These are phyloP conservation scores for Phytophthora podocarpi DNA, from an alignment of 352 stramenopile genomes.

Conservation along the genomic window DNA sequence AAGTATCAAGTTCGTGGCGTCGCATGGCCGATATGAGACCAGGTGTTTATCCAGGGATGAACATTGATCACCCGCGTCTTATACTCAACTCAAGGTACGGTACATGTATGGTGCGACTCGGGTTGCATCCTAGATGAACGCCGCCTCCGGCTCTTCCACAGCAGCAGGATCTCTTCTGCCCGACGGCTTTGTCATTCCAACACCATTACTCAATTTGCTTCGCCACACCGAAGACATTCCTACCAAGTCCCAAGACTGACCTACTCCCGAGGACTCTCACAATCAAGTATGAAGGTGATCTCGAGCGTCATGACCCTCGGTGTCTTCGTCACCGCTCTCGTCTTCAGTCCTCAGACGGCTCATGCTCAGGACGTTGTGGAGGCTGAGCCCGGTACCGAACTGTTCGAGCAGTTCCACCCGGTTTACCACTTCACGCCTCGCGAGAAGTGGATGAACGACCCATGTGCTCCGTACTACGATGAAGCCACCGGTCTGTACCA, in stretches of 20 bases:
- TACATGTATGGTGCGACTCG: constrained; percentile 5
- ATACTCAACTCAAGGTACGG: constrained; percentile 12
- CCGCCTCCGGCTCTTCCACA: constrained; percentile 18
- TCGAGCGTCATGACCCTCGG: constrained; percentile 21
- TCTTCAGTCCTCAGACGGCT: constrained; percentile 14
- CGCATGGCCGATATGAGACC: constrained; percentile 11
- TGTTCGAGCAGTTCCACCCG: constrained; percentile 61
- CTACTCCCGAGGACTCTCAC: too few species aligned
- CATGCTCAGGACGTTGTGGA: constrained; percentile 9
- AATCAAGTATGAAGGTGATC: constrained; percentile 29
- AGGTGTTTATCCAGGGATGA: constrained; percentile 18
- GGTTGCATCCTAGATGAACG: constrained; percentile 10
- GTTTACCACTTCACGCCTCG: constrained; percentile 65
- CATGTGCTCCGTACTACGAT: constrained; percentile 79
- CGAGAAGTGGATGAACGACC: constrained; percentile 88
- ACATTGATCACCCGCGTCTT: neutral
- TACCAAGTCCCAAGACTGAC: constrained; percentile 6
- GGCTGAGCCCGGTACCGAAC: constrained; percentile 10
- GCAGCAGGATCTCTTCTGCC: neutral
- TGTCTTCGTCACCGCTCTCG: constrained; percentile 12
- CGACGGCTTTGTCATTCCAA: neutral
- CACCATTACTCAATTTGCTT: constrained; percentile 29
- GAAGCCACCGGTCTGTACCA: constrained; percentile 64
- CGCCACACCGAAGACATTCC: constrained; percentile 10
- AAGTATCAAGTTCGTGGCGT: constrained; percentile 30